Base-by-base conservation (phyloP, 176 grass and related monocot species). In the Avena insularis region DNA sequence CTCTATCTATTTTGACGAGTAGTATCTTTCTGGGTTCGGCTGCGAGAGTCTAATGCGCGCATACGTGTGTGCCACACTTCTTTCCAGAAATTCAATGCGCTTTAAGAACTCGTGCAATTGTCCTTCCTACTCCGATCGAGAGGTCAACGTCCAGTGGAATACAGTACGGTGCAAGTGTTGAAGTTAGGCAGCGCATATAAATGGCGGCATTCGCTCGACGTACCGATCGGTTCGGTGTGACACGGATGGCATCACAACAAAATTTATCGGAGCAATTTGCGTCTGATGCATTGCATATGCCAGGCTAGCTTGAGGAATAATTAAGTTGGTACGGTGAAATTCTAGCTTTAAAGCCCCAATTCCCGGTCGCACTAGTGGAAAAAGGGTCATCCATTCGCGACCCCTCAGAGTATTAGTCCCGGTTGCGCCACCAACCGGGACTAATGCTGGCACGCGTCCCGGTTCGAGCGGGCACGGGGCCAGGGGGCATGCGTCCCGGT, bases 311-410 rank as follows among this genome's bases (percentile, higher is more conserved):
- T 75, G 76, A 79, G 27, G 85, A 87, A 88, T 43, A 40, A 35
- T 35, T 81, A 84, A 85, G 90, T 70, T 62, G 85, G 85, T 84
- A 17, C 5, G 84, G 88, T 90, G 51, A 91, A 88, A 40, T 40
- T 40, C 38, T 40, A 40, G 38, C 38, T 40, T 40, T 40, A 40
- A 40, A 91, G 81, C 85, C 89, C 40, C 85, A 85, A 88, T 88
- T 81, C 69, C 85, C 82, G 82, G 85, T 88, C 81, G 90, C 25
- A 25, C 25, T 25, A 25, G 25, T 25, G 25, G 25, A 25, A 25
- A 25, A 25, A 25, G 25, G 25, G 25, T 25, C 25, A 25, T 25
- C 25, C 25, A 25, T 25, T 25, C 25, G 25, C 25, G 25, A 25
- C 25, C 25, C 25, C 25, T 25, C 25, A 25, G 25, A 25, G 25